phyloP scores from a whole-genome alignment of 2,329 filamentous ascomycete genomes.

The Pyrenochaeta sp. region DNA sequence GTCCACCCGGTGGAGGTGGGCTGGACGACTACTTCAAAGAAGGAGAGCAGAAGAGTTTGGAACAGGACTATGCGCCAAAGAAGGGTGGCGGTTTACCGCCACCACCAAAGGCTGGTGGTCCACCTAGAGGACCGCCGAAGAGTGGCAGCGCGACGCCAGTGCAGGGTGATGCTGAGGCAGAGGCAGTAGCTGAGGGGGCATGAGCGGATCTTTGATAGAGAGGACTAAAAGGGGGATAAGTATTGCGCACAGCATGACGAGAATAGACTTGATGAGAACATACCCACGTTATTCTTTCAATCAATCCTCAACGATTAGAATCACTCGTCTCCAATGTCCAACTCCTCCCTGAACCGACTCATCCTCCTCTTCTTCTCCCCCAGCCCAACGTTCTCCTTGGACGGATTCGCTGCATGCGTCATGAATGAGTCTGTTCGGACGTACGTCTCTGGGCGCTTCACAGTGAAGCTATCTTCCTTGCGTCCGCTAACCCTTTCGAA shows the following conservation, averaged over 20 bases:
- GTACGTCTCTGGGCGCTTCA: conserved; percentile 23
- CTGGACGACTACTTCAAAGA: conserved; percentile 58
- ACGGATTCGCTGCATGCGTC: conserved; percentile 20
- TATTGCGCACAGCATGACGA: not conserved
- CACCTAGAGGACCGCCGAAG: conserved; percentile 46
- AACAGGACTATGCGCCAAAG: conserved; percentile 50
- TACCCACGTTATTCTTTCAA: conserved; percentile 12
- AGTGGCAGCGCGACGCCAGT: conserved; percentile 29
- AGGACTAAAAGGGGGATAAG: not conserved
- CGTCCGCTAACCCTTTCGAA: conserved; percentile 38
- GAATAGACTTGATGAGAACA: not conserved
- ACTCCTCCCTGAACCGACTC: conserved; percentile 45
- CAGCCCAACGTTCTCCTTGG: conserved; percentile 14
- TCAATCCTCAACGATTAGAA: not conserved
- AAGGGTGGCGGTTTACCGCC: conserved; percentile 44
- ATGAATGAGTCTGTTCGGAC: conserved; percentile 30
- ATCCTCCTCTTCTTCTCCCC: conserved; percentile 32
- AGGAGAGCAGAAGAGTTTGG: conserved; percentile 55
- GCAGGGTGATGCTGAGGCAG: conserved; percentile 9
- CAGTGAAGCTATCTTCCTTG: conserved; percentile 21
- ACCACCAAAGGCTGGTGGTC: conserved; percentile 46
- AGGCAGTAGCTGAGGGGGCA: conserved; percentile 13
- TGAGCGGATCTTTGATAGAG: not conserved
- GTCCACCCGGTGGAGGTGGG: conserved; percentile 38
- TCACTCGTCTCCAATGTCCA: conserved; percentile 26